phyloP scores from a whole-genome alignment of 768 basidiomycete genomes.

The Lentinus brumalis region DNA sequence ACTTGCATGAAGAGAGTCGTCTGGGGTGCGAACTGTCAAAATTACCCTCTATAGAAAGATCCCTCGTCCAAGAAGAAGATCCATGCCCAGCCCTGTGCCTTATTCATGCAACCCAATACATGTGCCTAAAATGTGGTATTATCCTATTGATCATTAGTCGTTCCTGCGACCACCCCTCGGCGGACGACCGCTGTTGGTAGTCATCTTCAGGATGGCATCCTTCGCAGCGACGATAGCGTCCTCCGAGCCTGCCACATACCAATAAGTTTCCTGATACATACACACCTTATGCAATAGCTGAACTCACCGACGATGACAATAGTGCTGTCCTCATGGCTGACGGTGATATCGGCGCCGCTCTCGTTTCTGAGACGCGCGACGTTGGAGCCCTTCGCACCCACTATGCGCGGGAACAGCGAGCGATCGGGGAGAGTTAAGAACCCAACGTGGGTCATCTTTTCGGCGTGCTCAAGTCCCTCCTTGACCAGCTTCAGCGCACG shows the following conservation, averaged over 20 bases:
- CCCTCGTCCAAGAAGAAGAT: no score
- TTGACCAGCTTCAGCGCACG: constrained; percentile 67
- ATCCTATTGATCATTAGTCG: neutral
- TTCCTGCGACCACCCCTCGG: constrained; percentile 26
- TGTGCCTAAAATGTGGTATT: no score
- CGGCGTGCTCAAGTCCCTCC: constrained; percentile 72
- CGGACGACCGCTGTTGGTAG: constrained; percentile 22
- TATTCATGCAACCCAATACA: no score
- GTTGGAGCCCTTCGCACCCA: constrained; percentile 89
- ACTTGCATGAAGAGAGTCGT: no score
- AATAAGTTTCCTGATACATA: neutral
- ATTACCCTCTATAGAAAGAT: no score
- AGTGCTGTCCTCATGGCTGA: constrained; percentile 83
- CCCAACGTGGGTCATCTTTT: constrained; percentile 75
- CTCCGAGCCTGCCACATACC: constrained; percentile 56
- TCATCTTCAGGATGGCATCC: constrained; percentile 70
- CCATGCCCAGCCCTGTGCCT: no score
- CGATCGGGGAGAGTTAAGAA: constrained; percentile 85
- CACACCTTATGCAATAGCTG: neutral
- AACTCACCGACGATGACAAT: constrained; percentile 84
- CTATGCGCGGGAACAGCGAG: constrained; percentile 88
- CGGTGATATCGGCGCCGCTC: constrained; percentile 90
- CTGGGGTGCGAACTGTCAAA: no score
- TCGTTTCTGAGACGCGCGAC: constrained; percentile 85
- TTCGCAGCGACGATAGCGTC: constrained; percentile 70